Conservation (phyloP, 31 red algal species). For the Pterothamnion heteromorphum region DNA sequence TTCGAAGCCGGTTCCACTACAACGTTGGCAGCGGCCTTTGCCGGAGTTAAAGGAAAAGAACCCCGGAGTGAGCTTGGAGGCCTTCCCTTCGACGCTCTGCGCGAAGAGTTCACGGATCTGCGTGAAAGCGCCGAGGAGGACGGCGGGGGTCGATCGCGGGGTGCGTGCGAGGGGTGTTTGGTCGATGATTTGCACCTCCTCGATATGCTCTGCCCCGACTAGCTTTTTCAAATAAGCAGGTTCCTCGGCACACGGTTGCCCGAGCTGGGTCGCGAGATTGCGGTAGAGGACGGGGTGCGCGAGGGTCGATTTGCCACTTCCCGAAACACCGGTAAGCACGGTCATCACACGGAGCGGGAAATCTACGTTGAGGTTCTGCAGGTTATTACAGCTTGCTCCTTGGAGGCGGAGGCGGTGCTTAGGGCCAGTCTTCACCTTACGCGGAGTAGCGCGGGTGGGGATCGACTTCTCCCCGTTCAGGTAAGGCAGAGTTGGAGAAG, state of each 20-base stretch:
- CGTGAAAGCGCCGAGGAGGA: not conserved
- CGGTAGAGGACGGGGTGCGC: not conserved
- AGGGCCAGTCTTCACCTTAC: not conserved
- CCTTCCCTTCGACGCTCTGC: not conserved
- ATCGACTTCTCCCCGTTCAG: not conserved
- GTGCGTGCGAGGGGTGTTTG: conserved; percentile 10
- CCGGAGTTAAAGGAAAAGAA: conserved; percentile 25
- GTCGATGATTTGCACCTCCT: not conserved
- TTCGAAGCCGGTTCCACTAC: not conserved
- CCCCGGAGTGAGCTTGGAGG: not conserved
- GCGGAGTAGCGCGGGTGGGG: not conserved
- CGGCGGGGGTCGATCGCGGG: conserved; percentile 12
- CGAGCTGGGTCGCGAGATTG: not conserved
- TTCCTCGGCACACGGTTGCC: not conserved
- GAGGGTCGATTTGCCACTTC: conserved; percentile 24
- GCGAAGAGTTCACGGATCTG: conserved; percentile 31
- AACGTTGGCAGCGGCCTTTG: conserved; percentile 19
- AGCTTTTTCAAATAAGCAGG: not conserved
- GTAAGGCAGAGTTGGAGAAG: not conserved
- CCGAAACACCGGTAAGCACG: conserved; percentile 15
- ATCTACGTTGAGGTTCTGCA: not conserved
- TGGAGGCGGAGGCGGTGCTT: not conserved
- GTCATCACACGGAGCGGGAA: not conserved
- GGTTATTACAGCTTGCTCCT: not conserved
- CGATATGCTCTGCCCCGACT: not conserved